Conservation (phyloP, 2,329 filamentous ascomycete genomes). For the Arthrobotrys conoides region DNA sequence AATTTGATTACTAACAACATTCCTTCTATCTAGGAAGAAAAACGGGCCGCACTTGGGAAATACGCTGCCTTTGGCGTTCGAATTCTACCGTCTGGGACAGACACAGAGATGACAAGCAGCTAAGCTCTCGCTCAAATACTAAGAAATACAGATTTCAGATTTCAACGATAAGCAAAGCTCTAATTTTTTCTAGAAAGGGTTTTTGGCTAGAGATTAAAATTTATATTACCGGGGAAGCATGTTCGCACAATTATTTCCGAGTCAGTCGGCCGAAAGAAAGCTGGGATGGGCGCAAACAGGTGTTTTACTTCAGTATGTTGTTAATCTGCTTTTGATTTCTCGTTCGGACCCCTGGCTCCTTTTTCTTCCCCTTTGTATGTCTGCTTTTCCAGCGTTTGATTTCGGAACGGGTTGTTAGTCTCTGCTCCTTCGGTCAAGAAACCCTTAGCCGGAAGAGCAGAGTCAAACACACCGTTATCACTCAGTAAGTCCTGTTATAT, state of each 20-base stretch:
- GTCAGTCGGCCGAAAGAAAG: constrained; percentile 23
- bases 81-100: constrained; percentile 21
- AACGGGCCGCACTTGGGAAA: constrained; percentile 60
- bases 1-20: not conserved
- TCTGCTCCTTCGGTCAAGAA: constrained; percentile 3
- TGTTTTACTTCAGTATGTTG: constrained; percentile 59
- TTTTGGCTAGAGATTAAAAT: constrained; percentile 11
- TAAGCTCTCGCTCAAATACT: constrained; percentile 58
- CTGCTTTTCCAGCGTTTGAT: constrained; percentile 42
- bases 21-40: constrained; percentile 59
- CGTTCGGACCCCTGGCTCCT: constrained; percentile 22
- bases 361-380: constrained; percentile 42
- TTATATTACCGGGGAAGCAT: constrained; percentile 8
- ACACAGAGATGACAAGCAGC: constrained; percentile 61
- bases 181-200: constrained; percentile 43
- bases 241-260: constrained; percentile 11
- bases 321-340: constrained; percentile 45
- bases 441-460: constrained; percentile 14
- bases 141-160: constrained; percentile 32
- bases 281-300: constrained; percentile 24
- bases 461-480: constrained; percentile 22
- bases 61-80: constrained; percentile 55
- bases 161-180: constrained; percentile 33
- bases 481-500: constrained; percentile 59
- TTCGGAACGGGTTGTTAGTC: constrained; percentile 23